Conservation (phyloP, 192 early-diverging fungal species). For the Spinellus fusiger region DNA sequence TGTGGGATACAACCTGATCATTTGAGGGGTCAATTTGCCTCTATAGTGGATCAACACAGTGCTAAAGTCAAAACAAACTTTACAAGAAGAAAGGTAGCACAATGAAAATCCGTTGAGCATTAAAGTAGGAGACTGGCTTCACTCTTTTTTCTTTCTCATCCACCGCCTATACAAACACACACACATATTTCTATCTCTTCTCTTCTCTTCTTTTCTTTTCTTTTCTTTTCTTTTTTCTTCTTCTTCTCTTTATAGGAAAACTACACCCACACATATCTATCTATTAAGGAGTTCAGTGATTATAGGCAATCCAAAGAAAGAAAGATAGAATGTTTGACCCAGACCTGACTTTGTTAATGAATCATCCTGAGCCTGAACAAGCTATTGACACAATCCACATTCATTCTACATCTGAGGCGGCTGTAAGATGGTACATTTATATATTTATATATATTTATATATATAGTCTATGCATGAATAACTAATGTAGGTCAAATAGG, state of each 20-base stretch:
- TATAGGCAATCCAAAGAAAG: not conserved
- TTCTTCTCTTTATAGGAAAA: not conserved
- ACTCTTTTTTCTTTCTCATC: not conserved
- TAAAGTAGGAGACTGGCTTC: not conserved
- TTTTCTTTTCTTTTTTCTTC: not conserved
- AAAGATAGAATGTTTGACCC: not conserved
- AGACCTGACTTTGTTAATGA: not conserved
- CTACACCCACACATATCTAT: not conserved
- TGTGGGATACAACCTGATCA: no score
- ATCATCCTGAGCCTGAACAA: not conserved
- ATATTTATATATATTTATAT: not conserved
- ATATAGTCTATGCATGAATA: not conserved
- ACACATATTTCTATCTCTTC: not conserved
- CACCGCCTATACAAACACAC: not conserved
- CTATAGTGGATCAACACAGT: not conserved
- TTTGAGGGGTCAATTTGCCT: no score
- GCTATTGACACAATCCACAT: not conserved
- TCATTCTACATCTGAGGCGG: no score
- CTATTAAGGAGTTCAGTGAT: not conserved
- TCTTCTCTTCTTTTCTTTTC: not conserved
- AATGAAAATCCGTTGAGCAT: not conserved
- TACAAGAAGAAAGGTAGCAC: not conserved
- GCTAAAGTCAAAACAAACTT: not conserved
- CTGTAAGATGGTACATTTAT: no score
- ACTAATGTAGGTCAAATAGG: constrained; percentile 14